phyloP scores from a whole-genome alignment of 1,284 basidiomycete genomes.

The Ganoderma lingzhi region DNA sequence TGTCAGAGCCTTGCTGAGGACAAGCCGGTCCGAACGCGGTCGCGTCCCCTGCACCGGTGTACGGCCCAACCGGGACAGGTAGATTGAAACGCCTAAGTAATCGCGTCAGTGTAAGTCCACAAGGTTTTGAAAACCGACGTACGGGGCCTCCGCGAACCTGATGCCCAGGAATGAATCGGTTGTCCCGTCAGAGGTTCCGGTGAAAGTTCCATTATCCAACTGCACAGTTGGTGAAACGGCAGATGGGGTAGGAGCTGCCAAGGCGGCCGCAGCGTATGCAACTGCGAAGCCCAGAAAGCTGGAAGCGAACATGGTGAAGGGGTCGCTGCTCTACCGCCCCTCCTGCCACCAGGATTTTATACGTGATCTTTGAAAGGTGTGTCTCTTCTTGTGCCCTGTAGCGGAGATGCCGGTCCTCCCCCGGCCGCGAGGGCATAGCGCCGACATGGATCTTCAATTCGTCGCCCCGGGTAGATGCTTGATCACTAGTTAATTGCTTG shows the following conservation, averaged over 20 bases:
- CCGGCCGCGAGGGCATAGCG: background rate
- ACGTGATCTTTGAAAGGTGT: background rate
- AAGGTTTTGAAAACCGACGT: constrained; percentile 13
- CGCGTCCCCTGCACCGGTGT: constrained; percentile 40
- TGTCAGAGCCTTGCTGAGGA: constrained; percentile 41
- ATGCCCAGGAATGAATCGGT: constrained; percentile 38
- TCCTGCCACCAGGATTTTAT: background rate
- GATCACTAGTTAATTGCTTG: background rate
- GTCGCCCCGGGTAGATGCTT: background rate
- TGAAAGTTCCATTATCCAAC: constrained; percentile 35
- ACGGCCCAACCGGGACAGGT: constrained; percentile 42
- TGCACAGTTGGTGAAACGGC: constrained; percentile 26
- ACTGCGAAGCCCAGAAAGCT: background rate
- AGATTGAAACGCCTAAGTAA: constrained; percentile 42
- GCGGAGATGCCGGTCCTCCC: background rate
- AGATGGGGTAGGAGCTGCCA: background rate
- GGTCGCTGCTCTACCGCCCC: background rate
- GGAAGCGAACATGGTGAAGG: background rate
- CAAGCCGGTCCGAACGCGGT: constrained; percentile 44
- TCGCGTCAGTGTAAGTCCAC: constrained; percentile 13
- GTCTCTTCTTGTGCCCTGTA: background rate
- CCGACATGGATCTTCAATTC: background rate
- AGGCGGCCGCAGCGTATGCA: background rate
- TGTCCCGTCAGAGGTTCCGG: constrained; percentile 29
- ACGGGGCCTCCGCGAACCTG: constrained; percentile 39